These are phyloP conservation scores for Capsella bursapastoris DNA, from an alignment of 345 rosid genomes.

Conservation along the genomic window DNA sequence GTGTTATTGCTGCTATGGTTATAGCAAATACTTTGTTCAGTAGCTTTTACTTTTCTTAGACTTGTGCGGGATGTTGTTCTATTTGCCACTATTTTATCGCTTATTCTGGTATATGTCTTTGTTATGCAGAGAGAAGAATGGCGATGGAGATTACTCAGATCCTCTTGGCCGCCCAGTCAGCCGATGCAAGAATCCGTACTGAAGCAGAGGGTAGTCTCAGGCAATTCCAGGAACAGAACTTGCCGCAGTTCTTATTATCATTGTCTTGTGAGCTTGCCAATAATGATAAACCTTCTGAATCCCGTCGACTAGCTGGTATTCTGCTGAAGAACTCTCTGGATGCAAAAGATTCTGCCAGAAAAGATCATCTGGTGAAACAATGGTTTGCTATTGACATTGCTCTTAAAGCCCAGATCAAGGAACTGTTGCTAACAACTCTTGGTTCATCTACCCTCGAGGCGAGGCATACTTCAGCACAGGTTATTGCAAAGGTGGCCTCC, in stretches of 20 bases:
- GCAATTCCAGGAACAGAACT: slow-evolving; percentile 84
- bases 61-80: background rate
- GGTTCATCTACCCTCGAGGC: slow-evolving; percentile 73
- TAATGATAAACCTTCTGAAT: slow-evolving; percentile 75
- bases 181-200: slow-evolving; percentile 71
- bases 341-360: slow-evolving; percentile 73
- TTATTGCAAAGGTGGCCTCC: slow-evolving; percentile 83
- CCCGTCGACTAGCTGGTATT: slow-evolving; percentile 90
- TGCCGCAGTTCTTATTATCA: slow-evolving; percentile 72
- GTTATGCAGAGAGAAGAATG: slow-evolving; percentile 55
- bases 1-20: too few species aligned
- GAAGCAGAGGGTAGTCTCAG: slow-evolving; percentile 76
- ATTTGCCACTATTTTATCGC: background rate
- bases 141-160: slow-evolving; percentile 89
- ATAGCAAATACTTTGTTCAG: too few species aligned
- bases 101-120: slow-evolving; percentile 10
- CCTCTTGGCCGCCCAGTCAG: slow-evolving; percentile 81
- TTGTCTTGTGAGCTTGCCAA: slow-evolving; percentile 83
- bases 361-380: slow-evolving; percentile 71
- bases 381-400: slow-evolving; percentile 70
- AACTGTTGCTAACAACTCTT: slow-evolving; percentile 68
- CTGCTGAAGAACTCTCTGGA: slow-evolving; percentile 90
- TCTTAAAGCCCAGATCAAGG: slow-evolving; percentile 81
- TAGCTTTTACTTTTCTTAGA: background rate
- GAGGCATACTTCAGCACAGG: slow-evolving; percentile 87